Percentiles rank a stretch among this genome's conserved stretches.
These are phyloP conservation scores for Alternaria dauci DNA, from an alignment of 2,329 filamentous ascomycete genomes.

Conservation along the genomic window DNA sequence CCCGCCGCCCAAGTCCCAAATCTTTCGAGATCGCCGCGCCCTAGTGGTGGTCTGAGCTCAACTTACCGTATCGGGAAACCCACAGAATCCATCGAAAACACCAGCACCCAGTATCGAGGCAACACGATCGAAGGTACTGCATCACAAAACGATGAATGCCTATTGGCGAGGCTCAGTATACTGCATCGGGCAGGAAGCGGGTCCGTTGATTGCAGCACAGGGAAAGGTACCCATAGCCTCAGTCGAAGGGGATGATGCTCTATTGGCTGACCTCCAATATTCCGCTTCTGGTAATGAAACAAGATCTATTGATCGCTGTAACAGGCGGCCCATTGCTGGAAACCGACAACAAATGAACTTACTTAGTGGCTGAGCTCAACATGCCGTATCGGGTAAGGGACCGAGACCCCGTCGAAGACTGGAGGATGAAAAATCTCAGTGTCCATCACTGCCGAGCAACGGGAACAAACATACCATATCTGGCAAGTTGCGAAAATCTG, in stretches of 20 bases:
- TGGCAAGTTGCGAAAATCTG: not conserved
- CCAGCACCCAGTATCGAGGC: not conserved
- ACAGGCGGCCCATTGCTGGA: conserved; percentile 7
- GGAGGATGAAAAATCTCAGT: not conserved
- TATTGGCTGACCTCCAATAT: not conserved
- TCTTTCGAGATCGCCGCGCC: conserved; percentile 8
- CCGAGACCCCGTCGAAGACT: not conserved
- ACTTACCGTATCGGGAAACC: conserved; percentile 2
- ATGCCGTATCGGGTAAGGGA: not conserved
- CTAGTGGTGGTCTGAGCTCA: conserved; percentile 14
- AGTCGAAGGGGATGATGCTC: not conserved
- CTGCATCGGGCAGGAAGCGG: not conserved
- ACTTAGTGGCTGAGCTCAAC: not conserved
- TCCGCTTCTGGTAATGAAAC: not conserved
- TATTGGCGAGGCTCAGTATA: not conserved
- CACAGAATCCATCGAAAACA: not conserved
- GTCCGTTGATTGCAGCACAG: not conserved
- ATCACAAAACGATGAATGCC: not conserved
- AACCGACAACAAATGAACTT: not conserved
- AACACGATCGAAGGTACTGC: not conserved
- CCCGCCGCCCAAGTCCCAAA: conserved; percentile 8
- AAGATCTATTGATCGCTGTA: not conserved
- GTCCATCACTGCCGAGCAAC: not conserved
- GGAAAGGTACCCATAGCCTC: not conserved
- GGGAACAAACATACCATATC: not conserved